Percentiles rank a stretch among this genome's conserved stretches.
phyloP scores from a whole-genome alignment of 192 early-diverging fungal species.

The Podila horticola region DNA sequence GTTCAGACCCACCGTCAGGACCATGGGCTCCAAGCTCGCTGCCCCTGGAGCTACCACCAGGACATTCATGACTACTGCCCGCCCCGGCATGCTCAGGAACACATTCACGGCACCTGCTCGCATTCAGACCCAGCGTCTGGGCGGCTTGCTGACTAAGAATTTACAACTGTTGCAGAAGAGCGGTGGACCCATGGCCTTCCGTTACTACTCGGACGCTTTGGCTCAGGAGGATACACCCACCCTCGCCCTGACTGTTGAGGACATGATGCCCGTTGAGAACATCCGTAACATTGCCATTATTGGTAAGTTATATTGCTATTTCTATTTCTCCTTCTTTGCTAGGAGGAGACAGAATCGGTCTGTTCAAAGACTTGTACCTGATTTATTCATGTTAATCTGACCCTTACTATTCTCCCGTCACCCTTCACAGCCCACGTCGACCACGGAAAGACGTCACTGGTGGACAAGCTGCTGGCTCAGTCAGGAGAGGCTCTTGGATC shows the following conservation, averaged over 20 bases:
- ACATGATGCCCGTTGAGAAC: conserved; percentile 53
- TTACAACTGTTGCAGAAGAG: neutral
- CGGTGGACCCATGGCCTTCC: neutral
- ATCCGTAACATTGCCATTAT: conserved; percentile 55
- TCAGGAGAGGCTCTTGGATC: conserved; percentile 57
- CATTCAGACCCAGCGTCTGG: neutral
- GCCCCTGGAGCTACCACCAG: neutral
- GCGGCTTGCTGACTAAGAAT: neutral
- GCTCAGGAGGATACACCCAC: conserved; percentile 25
- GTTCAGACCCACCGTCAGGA: neutral
- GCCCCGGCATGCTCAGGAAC: neutral
- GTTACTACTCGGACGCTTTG: conserved; percentile 18
- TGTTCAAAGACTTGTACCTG: too few relatives aligned
- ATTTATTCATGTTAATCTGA: neutral
- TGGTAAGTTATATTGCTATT: conserved; percentile 18
- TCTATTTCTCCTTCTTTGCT: neutral
- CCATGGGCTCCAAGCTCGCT: conserved; percentile 3
- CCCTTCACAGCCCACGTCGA: conserved; percentile 81
- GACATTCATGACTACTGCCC: neutral
- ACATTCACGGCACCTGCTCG: neutral
- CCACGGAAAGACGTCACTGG: conserved; percentile 82
- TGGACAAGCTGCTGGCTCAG: conserved; percentile 58
- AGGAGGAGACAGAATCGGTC: neutral
- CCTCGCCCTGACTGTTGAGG: conserved; percentile 33
- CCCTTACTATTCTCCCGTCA: neutral